Conservation (phyloP, 2,329 filamentous ascomycete species). For the Capronia epimyces region DNA sequence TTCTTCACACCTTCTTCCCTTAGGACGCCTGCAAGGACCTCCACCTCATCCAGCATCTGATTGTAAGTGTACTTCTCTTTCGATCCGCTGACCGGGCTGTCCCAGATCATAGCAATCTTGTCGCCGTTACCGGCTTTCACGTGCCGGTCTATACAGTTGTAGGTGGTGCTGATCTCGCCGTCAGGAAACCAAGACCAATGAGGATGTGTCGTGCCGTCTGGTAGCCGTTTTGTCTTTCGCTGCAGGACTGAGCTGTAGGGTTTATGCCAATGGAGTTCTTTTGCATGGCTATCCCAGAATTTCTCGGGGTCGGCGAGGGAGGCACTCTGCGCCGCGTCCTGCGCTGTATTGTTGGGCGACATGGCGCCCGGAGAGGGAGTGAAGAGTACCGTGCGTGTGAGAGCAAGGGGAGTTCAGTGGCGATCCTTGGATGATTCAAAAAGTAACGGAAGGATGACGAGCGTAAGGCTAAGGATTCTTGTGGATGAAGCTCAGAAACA, state of each 20-base stretch:
- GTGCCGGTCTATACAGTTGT: constrained; percentile 87
- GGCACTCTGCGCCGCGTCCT: constrained; percentile 46
- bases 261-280: constrained; percentile 74
- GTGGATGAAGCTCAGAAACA: too few relatives aligned
- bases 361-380: constrained; percentile 1
- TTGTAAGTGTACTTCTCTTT: constrained; percentile 71
- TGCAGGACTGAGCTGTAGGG: constrained; percentile 60
- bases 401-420: too few relatives aligned
- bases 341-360: constrained; percentile 32
- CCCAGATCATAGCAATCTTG: constrained; percentile 72
- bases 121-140: constrained; percentile 73
- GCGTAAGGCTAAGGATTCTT: too few relatives aligned
- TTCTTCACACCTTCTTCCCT: constrained; percentile 73
- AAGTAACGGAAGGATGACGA: too few relatives aligned
- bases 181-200: constrained; percentile 89
- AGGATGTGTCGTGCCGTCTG: constrained; percentile 58
- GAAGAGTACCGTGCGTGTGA: too few relatives aligned
- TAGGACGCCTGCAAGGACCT: constrained; percentile 73
- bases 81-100: constrained; percentile 72
- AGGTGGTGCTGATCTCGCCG: constrained; percentile 83
- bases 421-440: too few relatives aligned
- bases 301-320: constrained; percentile 64
- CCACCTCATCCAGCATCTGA: constrained; percentile 71
- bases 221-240: constrained; percentile 58
- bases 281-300: constrained; percentile 73